Conservation (phyloP, 805 yeast species). For the Lipomyces oligophaga region DNA sequence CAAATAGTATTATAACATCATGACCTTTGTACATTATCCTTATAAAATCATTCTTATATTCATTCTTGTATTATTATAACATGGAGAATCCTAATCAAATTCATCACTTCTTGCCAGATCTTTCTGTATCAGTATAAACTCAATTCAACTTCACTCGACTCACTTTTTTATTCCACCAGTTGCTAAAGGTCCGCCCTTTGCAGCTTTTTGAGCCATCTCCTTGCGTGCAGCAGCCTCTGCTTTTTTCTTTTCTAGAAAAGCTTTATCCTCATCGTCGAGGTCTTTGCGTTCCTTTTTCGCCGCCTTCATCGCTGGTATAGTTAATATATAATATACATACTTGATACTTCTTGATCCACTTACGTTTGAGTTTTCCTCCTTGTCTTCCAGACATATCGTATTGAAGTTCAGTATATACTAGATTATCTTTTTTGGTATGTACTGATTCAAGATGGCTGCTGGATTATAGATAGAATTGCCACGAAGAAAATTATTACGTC, state of each 20-base stretch:
- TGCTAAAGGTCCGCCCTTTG: slow-evolving; percentile 84
- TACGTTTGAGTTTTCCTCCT: slow-evolving; percentile 94
- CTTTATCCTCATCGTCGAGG: slow-evolving; percentile 74
- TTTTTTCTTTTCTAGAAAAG: slow-evolving; percentile 89
- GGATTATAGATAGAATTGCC: too few relatives aligned
- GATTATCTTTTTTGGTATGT: too few relatives aligned
- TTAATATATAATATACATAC: slow-evolving; percentile 38
- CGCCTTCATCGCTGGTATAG: slow-evolving; percentile 55
- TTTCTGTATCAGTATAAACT: not conserved
- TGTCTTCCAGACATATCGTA: slow-evolving; percentile 83
- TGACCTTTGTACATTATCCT: not conserved
- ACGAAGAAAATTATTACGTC: too few relatives aligned
- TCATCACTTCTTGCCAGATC: not conserved
- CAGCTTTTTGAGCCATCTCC: slow-evolving; percentile 80
- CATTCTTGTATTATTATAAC: slow-evolving; percentile 28
- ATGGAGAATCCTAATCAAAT: slow-evolving; percentile 4
- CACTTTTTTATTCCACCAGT: slow-evolving; percentile 95
- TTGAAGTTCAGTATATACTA: not conserved
- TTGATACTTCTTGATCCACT: slow-evolving; percentile 32
- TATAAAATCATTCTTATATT: not conserved
- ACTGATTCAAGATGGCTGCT: too few relatives aligned
- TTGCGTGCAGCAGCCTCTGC: slow-evolving; percentile 93
- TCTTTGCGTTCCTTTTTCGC: slow-evolving; percentile 79
- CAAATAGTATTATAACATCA: slow-evolving; percentile 1
- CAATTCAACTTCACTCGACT: too few relatives aligned